Conservation (phyloP, 257 asterid genomes). For the Avicennia marina region DNA sequence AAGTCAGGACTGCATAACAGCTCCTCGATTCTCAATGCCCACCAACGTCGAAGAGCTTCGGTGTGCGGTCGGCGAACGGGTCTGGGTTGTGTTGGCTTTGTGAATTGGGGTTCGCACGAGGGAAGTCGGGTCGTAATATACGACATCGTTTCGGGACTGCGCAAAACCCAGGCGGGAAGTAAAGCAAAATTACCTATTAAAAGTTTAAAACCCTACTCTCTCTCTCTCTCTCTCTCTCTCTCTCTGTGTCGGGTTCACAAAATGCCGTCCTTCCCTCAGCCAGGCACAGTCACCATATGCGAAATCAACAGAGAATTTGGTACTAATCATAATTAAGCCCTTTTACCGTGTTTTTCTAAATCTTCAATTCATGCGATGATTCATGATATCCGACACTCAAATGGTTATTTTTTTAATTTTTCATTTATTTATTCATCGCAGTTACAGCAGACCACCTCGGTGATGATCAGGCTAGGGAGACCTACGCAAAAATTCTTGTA, state of each 20-base stretch:
- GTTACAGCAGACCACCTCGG: conserved; percentile 70
- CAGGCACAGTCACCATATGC: conserved; percentile 81
- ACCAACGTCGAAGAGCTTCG: too few relatives aligned
- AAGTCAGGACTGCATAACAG: too few relatives aligned
- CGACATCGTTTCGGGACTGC: too few relatives aligned
- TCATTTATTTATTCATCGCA: conserved; percentile 24
- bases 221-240: background rate
- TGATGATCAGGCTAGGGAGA: conserved; percentile 71
- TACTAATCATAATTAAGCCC: conserved; percentile 12
- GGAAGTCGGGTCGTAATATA: too few relatives aligned
- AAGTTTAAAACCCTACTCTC: background rate
- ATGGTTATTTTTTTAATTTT: background rate
- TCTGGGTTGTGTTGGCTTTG: background rate
- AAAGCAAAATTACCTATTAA: background rate
- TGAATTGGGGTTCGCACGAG: too few relatives aligned
- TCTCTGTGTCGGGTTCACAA: background rate
- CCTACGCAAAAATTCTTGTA: conserved; percentile 75
- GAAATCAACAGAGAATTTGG: conserved; percentile 87
- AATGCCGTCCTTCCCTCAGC: conserved; percentile 86
- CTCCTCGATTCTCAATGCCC: too few relatives aligned
- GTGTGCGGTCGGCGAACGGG: background rate
- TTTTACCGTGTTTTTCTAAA: background rate
- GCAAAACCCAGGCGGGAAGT: background rate
- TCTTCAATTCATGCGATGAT: background rate
- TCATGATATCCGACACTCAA: background rate